phyloP scores from a whole-genome alignment of 164 flowering plant species.

The Buxus sempervirens region DNA sequence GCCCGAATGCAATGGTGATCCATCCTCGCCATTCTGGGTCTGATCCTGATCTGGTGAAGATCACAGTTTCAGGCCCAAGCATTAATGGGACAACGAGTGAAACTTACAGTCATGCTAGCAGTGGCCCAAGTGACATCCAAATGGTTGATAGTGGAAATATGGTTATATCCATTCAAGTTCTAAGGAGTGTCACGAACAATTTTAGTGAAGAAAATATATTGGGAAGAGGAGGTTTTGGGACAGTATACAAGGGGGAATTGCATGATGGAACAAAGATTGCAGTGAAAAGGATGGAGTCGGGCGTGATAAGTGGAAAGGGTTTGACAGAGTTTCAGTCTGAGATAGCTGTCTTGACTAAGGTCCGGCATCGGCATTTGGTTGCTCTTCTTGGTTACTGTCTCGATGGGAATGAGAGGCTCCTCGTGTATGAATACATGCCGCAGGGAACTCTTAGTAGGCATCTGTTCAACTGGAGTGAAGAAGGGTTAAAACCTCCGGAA shows the following conservation, averaged over 20 bases:
- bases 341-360: constrained; percentile 76
- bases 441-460: constrained; percentile 72
- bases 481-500: constrained; percentile 56
- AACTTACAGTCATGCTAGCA: constrained; percentile 33
- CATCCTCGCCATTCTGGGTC: constrained; percentile 72
- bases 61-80: constrained; percentile 50
- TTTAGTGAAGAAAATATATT: constrained; percentile 1
- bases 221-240: constrained; percentile 10
- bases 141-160: constrained; percentile 1
- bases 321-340: constrained; percentile 65
- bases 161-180: constrained; percentile 8
- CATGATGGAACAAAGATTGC: constrained; percentile 83
- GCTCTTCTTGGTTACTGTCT: constrained; percentile 76
- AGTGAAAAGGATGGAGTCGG: constrained; percentile 74
- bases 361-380: constrained; percentile 70
- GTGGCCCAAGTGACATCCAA: constrained; percentile 9
- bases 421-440: constrained; percentile 81
- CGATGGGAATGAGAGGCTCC: constrained; percentile 75
- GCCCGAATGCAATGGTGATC: constrained; percentile 47
- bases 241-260: constrained; percentile 71
- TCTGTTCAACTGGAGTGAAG: constrained; percentile 64
- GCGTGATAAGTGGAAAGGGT: constrained; percentile 58
- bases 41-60: constrained; percentile 53
- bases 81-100: constrained; percentile 36
- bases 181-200: constrained; percentile 5